A percentile compares a stretch with the other conserved stretches of the same genome.
Evolutionary conservation across 2,329 filamentous ascomycete genomes (phyloP).

Genomic region (Colletotrichum destructivum): DNA sequence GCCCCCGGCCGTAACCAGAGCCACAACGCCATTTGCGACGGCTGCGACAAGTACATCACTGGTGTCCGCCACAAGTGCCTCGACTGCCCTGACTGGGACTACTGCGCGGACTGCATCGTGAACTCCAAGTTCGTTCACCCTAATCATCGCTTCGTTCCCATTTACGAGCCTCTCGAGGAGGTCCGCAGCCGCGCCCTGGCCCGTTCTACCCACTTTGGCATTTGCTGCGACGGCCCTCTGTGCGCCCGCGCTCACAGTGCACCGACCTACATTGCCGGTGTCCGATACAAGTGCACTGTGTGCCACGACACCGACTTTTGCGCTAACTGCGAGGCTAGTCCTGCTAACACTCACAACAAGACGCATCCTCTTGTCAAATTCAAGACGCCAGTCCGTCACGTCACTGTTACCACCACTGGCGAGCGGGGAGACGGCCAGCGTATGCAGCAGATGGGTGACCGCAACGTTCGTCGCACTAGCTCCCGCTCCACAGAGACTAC

Average conservation of each 20-base stretch:
- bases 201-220: slow-evolving; percentile 79
- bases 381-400: slow-evolving; percentile 90
- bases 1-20: slow-evolving; percentile 83
- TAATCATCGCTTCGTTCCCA: slow-evolving; percentile 87
- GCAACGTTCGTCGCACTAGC: slow-evolving; percentile 51
- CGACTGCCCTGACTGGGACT: slow-evolving; percentile 98
- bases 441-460: slow-evolving; percentile 82
- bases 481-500: slow-evolving; percentile 68
- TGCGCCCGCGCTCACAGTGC: slow-evolving; percentile 73
- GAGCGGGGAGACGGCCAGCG: slow-evolving; percentile 79
- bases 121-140: slow-evolving; percentile 80
- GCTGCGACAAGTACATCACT: slow-evolving; percentile 88
- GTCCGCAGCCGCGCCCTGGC: slow-evolving; percentile 54
- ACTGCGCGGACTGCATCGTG: slow-evolving; percentile 83
- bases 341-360: slow-evolving; percentile 87
- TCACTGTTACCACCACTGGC: slow-evolving; percentile 87
- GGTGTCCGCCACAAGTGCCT: slow-evolving; percentile 97
- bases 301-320: slow-evolving; percentile 98
- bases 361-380: slow-evolving; percentile 99
- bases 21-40: slow-evolving; percentile 94
- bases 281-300: slow-evolving; percentile 96
- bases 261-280: slow-evolving; percentile 82
- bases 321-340: slow-evolving; percentile 91
- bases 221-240: slow-evolving; percentile 95
- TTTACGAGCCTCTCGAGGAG: slow-evolving; percentile 80